Conservation (phyloP, 768 basidiomycete genomes). For the Leucosporidium creatinivorum region DNA sequence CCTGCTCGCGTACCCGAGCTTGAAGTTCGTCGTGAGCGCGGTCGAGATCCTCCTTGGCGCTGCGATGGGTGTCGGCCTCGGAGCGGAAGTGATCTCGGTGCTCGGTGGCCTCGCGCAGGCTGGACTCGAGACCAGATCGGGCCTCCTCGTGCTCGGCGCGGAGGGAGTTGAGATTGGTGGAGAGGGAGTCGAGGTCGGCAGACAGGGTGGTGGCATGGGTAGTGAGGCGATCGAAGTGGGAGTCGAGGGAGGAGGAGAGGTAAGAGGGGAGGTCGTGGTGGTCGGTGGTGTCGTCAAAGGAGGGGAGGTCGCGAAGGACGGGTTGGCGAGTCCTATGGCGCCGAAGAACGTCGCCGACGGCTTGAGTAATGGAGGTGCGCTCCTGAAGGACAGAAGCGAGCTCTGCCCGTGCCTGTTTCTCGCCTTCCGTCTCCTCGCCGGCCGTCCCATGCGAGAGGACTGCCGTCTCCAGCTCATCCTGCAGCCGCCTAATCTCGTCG, state of each 20-base stretch:
- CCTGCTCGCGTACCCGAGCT: not conserved
- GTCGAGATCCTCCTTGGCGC: conserved; percentile 10
- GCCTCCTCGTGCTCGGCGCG: not conserved
- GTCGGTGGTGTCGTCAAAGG: conserved; percentile 19
- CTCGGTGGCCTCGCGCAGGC: conserved; percentile 1
- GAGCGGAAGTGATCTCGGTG: not conserved
- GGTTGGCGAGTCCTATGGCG: conserved; percentile 26
- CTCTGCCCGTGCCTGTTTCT: conserved; percentile 2
- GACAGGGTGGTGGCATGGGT: conserved; percentile 8
- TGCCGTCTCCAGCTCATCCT: not conserved
- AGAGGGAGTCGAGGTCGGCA: not conserved
- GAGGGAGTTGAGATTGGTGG: not conserved
- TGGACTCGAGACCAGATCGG: not conserved
- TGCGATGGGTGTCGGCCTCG: conserved; percentile 13
- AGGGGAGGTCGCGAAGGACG: conserved; percentile 12
- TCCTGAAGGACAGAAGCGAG: not conserved
- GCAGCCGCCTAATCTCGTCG: not conserved
- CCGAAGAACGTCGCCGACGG: conserved; percentile 27
- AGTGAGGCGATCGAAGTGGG: conserved; percentile 16
- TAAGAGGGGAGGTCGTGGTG: conserved; percentile 8
- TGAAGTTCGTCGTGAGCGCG: conserved; percentile 34
- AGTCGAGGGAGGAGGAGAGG: conserved; percentile 24
- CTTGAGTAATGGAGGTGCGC: not conserved
- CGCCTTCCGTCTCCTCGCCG: conserved; percentile 3
- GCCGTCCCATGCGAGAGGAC: not conserved